A percentile compares a stretch with the other conserved stretches of the same genome.
Conservation (phyloP, 306 rosid genomes). For the Pyrus pyrifolia region DNA sequence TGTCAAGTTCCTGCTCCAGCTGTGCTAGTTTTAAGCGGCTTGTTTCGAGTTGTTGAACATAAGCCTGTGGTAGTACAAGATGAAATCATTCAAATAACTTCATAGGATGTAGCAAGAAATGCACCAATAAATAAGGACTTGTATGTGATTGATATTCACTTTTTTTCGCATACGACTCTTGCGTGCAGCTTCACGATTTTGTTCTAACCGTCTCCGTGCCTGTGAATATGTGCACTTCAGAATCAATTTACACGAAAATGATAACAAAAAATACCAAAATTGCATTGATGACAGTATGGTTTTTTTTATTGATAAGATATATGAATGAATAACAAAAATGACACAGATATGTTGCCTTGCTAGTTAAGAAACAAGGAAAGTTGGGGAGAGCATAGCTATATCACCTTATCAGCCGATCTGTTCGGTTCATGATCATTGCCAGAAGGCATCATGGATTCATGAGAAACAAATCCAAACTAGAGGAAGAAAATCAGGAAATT, state of each 20-base stretch:
- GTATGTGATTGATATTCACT: constrained; percentile 31
- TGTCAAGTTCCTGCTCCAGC: constrained; percentile 68
- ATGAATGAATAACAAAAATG: not conserved
- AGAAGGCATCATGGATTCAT: constrained; percentile 38
- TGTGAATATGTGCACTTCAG: constrained; percentile 14
- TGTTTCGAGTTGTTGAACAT: constrained; percentile 83
- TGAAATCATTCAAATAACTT: constrained; percentile 4
- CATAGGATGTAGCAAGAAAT: not conserved
- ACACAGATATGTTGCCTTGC: not conserved
- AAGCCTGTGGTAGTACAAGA: constrained; percentile 47
- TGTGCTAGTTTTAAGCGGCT: constrained; percentile 75
- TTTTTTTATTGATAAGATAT: no score
- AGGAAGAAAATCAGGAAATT: constrained; percentile 11
- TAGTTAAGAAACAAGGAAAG: not conserved
- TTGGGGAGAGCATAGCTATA: not conserved
- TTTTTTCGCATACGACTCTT: constrained; percentile 73
- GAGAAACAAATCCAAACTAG: constrained; percentile 50
- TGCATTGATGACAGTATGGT: no score
- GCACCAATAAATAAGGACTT: not conserved
- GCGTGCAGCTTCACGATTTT: constrained; percentile 89
- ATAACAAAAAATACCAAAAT: no score
- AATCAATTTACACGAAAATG: not conserved
- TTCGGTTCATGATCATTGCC: constrained; percentile 53
- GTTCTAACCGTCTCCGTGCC: constrained; percentile 67
- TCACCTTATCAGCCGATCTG: constrained; percentile 59